Percentiles rank a stretch among this genome's conserved stretches.
Evolutionary conservation across 805 yeast species (phyloP).

Genomic region (Saturnispora dispora): DNA sequence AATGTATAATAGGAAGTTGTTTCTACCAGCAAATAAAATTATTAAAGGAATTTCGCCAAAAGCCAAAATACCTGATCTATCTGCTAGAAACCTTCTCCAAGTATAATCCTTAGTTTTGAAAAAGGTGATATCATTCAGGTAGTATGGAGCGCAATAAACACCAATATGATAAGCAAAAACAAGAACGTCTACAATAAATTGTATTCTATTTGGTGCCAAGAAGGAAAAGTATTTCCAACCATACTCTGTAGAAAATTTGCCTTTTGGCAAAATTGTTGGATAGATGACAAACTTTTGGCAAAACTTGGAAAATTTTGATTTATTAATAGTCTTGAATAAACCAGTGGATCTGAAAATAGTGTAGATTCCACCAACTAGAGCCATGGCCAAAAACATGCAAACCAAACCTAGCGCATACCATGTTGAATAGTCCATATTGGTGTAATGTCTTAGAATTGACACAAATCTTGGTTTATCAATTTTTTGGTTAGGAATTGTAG

Average conservation of each 20-base stretch:
- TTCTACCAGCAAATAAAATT: slow-evolving; percentile 41
- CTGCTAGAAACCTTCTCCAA: slow-evolving; percentile 24
- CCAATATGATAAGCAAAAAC: slow-evolving; percentile 21
- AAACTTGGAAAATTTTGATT: slow-evolving; percentile 20
- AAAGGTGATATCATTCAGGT: slow-evolving; percentile 10
- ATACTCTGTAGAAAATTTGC: slow-evolving; percentile 13
- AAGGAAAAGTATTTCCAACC: slow-evolving; percentile 16
- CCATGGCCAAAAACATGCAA: slow-evolving; percentile 32
- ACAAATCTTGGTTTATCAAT: not conserved
- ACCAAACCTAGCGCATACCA: slow-evolving; percentile 30
- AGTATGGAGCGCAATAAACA: slow-evolving; percentile 16
- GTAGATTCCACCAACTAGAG: slow-evolving; percentile 28
- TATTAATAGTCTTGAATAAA: slow-evolving; percentile 22
- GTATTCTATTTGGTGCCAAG: slow-evolving; percentile 28
- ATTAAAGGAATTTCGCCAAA: slow-evolving; percentile 33
- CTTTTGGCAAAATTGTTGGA: slow-evolving; percentile 31
- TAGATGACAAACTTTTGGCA: slow-evolving; percentile 29
- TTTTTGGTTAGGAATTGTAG: not conserved
- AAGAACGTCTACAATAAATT: slow-evolving; percentile 22
- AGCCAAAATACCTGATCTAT: slow-evolving; percentile 34
- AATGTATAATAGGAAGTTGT: slow-evolving; percentile 34
- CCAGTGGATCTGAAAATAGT: slow-evolving; percentile 26
- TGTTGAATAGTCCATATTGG: slow-evolving; percentile 5
- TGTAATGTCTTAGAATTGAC: not conserved
- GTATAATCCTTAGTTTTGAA: slow-evolving; percentile 28